Conservation (phyloP, 768 basidiomycete genomes). For the Rhizopogon roseolus region DNA sequence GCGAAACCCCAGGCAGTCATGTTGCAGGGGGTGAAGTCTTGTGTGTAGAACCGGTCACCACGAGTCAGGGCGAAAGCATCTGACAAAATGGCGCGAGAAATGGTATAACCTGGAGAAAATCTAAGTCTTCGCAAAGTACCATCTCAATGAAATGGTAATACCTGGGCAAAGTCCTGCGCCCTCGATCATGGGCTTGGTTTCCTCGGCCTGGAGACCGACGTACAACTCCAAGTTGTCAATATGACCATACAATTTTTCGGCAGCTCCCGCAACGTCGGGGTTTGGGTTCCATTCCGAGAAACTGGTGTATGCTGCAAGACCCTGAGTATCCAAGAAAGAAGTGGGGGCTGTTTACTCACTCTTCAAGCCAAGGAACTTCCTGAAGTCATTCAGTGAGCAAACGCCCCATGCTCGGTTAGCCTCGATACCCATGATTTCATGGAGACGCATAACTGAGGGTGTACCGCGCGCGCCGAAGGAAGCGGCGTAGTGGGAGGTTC, state of each 20-base stretch:
- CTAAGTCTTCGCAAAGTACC: neutral
- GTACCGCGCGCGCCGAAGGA: constrained; percentile 76
- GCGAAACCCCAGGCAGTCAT: constrained; percentile 81
- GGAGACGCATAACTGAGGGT: constrained; percentile 66
- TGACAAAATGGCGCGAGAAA: constrained; percentile 79
- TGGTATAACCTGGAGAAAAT: constrained; percentile 59
- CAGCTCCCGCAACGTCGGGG: constrained; percentile 60
- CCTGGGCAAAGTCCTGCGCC: constrained; percentile 87
- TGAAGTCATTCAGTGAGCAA: constrained; percentile 81
- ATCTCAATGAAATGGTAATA: constrained; percentile 17
- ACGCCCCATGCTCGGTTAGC: constrained; percentile 74
- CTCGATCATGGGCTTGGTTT: constrained; percentile 65
- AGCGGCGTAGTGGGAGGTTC: constrained; percentile 67
- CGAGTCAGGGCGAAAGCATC: constrained; percentile 86
- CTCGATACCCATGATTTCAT: constrained; percentile 85
- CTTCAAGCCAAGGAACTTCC: constrained; percentile 78
- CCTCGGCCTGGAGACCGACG: constrained; percentile 75
- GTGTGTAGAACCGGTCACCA: constrained; percentile 78
- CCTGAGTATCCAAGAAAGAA: neutral
- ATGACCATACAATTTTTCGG: constrained; percentile 73
- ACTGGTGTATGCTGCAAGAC: constrained; percentile 47
- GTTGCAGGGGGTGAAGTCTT: constrained; percentile 78
- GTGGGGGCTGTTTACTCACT: constrained; percentile 33
- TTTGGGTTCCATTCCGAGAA: constrained; percentile 85
- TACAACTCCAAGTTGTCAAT: constrained; percentile 80